These are phyloP conservation scores for Aspergillus piperis DNA, from an alignment of 2,329 filamentous ascomycete genomes.

Conservation along the genomic window DNA sequence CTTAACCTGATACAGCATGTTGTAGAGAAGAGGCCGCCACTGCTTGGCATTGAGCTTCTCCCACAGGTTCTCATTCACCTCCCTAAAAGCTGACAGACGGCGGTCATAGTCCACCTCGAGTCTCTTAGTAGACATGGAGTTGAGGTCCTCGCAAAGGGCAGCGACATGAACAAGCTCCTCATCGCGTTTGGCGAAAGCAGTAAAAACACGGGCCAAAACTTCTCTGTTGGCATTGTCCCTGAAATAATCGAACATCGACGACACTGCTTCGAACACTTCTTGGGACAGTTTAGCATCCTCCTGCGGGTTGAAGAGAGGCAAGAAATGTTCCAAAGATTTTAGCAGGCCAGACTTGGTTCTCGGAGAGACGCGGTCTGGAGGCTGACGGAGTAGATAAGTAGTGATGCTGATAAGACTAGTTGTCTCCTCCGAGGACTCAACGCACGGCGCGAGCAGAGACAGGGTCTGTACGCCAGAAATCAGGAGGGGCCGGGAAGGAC, in stretches of 20 bases:
- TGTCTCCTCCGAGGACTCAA: conserved; percentile 64
- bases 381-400: conserved; percentile 78
- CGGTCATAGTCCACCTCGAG: conserved; percentile 86
- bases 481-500: conserved; percentile 70
- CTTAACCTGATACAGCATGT: conserved; percentile 82
- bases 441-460: conserved; percentile 71
- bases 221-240: conserved; percentile 76
- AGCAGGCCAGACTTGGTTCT: conserved; percentile 81
- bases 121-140: conserved; percentile 70
- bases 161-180: conserved; percentile 64
- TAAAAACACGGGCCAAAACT: conserved; percentile 71
- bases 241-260: conserved; percentile 86
- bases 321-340: conserved; percentile 76
- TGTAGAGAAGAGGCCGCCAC: conserved; percentile 87
- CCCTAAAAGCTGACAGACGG: conserved; percentile 73
- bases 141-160: conserved; percentile 73
- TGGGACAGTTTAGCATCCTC: conserved; percentile 61
- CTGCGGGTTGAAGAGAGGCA: conserved; percentile 63
- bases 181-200: conserved; percentile 68
- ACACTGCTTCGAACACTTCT: conserved; percentile 71
- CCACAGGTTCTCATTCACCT: conserved; percentile 66
- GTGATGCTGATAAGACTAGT: conserved; percentile 78
- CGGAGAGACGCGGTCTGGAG: conserved; percentile 77
- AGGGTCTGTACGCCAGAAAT: conserved; percentile 78
- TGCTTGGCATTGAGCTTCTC: conserved; percentile 65